Evolutionary conservation across 192 early-diverging fungal genomes (phyloP).

Genomic region (Phlyctochytrium arcticum): DNA sequence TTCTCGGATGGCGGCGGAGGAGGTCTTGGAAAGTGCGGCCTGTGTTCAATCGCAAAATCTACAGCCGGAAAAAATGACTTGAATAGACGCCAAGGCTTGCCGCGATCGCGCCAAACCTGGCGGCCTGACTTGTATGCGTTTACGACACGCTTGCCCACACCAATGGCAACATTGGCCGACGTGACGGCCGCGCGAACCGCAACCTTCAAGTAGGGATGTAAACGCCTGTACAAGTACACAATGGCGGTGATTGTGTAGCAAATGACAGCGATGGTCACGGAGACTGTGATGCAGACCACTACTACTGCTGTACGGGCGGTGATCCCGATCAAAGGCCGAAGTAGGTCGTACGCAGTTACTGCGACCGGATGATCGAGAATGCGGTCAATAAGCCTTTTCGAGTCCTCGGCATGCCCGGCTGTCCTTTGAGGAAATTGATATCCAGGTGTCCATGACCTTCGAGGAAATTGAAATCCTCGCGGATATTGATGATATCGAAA

Average conservation of each 20-base stretch:
- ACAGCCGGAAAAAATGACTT: not conserved
- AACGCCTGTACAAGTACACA: not conserved
- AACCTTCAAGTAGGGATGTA: not conserved
- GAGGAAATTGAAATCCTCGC: no score
- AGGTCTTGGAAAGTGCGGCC: not conserved
- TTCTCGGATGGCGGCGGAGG: not conserved
- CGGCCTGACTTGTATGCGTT: not conserved
- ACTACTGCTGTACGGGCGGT: not conserved
- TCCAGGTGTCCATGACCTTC: no score
- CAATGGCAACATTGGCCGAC: not conserved
- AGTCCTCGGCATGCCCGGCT: no score
- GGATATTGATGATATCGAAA: no score
- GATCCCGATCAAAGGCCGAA: not conserved
- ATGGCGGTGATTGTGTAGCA: not conserved
- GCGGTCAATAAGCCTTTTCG: no score
- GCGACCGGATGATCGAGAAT: no score
- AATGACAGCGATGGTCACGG: not conserved
- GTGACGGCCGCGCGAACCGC: not conserved
- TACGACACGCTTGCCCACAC: not conserved
- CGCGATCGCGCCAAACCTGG: not conserved
- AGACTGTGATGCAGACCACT: not conserved
- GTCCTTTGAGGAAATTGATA: no score
- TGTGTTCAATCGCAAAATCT: not conserved
- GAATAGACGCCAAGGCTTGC: not conserved
- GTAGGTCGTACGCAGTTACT: no score